Conservation (phyloP, 202 grass and related monocot species). For the Tripidium arundinaceum region DNA sequence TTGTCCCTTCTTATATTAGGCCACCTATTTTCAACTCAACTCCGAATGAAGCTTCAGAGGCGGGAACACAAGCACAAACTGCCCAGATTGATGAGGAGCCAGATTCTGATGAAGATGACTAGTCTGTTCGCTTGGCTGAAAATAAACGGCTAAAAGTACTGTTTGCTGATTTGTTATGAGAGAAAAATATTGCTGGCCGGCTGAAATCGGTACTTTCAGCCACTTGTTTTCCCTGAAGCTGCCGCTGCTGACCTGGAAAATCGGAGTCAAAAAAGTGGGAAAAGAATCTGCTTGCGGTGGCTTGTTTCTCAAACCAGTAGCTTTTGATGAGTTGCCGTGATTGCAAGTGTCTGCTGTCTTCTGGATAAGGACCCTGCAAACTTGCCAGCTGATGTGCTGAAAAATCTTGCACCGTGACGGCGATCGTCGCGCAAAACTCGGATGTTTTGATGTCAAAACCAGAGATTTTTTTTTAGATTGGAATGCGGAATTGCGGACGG, state of each 20-base stretch:
- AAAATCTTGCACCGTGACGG: neutral
- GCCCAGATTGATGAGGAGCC: conserved; percentile 19
- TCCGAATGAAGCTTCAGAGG: too few relatives aligned
- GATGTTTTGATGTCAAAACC: neutral
- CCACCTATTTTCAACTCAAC: conserved; percentile 52
- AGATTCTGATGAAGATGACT: conserved; percentile 59
- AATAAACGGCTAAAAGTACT: too few relatives aligned
- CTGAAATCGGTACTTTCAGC: too few relatives aligned
- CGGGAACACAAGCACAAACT: too few relatives aligned
- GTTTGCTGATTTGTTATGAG: too few relatives aligned
- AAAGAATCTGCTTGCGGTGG: neutral
- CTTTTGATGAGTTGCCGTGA: neutral
- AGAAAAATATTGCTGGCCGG: too few relatives aligned
- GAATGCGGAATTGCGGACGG: neutral
- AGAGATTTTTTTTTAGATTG: neutral
- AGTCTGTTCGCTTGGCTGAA: too few relatives aligned
- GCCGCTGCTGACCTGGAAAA: neutral
- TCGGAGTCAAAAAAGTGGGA: neutral
- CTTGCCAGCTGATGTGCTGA: neutral
- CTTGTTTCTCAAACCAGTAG: neutral
- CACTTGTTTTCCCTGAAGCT: neutral
- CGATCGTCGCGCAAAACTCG: neutral
- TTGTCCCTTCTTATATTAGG: conserved; percentile 31
- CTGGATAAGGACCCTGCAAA: neutral
- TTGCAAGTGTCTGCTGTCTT: neutral